Conservation (phyloP, 1,139 yeast genomes). For the Suhomyces atakaporum region DNA sequence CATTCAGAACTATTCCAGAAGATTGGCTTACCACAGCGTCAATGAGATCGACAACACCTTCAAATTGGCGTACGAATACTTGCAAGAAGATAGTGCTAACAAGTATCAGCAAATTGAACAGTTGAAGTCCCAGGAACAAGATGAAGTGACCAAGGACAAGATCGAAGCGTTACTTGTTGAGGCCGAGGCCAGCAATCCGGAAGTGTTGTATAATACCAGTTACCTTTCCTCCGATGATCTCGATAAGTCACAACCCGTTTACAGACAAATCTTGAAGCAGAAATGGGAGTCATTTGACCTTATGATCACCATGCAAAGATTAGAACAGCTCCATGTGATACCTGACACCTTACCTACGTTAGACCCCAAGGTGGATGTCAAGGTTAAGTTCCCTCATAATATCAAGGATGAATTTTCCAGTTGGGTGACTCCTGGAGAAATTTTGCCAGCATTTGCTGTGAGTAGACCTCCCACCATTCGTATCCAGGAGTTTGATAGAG, state of each 20-base stretch:
- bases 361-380: conserved; percentile 77
- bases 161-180: conserved; percentile 27
- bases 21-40: conserved; percentile 60
- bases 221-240: conserved; percentile 45
- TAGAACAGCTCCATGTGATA: conserved; percentile 80
- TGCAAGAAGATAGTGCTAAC: conserved; percentile 49
- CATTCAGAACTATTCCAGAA: conserved; percentile 20
- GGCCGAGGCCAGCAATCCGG: conserved; percentile 78
- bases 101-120: conserved; percentile 22
- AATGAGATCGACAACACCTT: conserved; percentile 71
- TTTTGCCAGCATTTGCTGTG: conserved; percentile 73
- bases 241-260: conserved; percentile 78
- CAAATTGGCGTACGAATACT: conserved; percentile 61
- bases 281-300: conserved; percentile 73
- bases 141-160: conserved; percentile 13
- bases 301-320: conserved; percentile 81
- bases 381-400: conserved; percentile 73
- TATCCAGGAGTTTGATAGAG: conserved; percentile 68
- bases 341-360: conserved; percentile 94
- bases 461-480: conserved; percentile 72
- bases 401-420: conserved; percentile 49
- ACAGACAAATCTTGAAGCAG: conserved; percentile 64
- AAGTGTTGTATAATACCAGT: conserved; percentile 68
- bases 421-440: conserved; percentile 79
- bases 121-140: conserved; percentile 12